Base-by-base conservation (phyloP, 2,329 filamentous ascomycete species). In the Cercospora sp. region DNA sequence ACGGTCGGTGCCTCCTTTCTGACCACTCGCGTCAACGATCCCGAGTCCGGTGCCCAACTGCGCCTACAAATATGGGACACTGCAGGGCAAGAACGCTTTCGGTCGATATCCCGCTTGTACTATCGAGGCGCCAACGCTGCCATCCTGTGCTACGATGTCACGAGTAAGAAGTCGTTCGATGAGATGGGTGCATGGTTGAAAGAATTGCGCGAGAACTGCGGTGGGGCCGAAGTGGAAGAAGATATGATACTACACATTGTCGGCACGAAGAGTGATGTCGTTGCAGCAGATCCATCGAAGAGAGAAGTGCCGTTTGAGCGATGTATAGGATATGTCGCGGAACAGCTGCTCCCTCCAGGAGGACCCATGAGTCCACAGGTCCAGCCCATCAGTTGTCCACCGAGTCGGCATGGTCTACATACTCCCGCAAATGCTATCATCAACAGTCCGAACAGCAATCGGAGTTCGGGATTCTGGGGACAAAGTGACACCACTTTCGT, bases 41-140 rank as follows among this genome's bases (percentile, higher is more conserved):
- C 88, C 70, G 92, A 97, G 78, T 92, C 90, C 24, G 92, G 94
- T 75, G 95, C 93, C 1, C 85, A 91, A 26, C 93, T 97, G 40
- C 89, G 94, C n/a, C 85, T 97, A 43, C 94, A 97, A 78, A 96
- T 97, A 73, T 97, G 94, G 94, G 94, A 97, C 78, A 97, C 94
- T 37, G 93, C 94, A 66, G 94, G 94, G 69, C 94, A 99, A 78
- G 94, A 99, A 83, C 89, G 94, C 66, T 99, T 98, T 80, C 89
- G 94, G 74, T 94, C 91, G 70, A 98, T 99, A 76, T 96, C 93
- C 9, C 90, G 94, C 66, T 88, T 99, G 64, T 98, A 98, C 84
- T 99, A 99, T 82, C 91, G 94, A 77, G 94, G 94, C 78, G 94
- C 94, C 70, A 94, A 97, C 78, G 94, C 94, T 67, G 95, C 92